Percentiles rank a stretch among this genome's conserved stretches.
Conservation (phyloP, 257 asterid genomes). For the Solanum tarapatanum region DNA sequence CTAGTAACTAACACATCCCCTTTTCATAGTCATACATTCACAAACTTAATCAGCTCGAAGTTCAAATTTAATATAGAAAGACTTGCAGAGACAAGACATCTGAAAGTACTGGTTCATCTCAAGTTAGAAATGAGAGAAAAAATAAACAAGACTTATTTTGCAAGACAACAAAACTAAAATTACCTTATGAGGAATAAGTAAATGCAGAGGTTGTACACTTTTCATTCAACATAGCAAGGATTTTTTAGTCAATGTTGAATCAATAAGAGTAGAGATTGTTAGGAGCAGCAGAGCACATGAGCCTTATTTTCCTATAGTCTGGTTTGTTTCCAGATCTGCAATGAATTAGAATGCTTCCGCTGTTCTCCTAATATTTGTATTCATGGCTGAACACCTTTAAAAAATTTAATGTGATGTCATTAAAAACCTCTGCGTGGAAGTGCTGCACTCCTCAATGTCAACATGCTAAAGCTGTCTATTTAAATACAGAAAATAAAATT, state of each 20-base stretch:
- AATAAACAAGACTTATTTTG: neutral
- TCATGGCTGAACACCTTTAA: neutral
- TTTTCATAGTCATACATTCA: neutral
- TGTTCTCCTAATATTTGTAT: neutral
- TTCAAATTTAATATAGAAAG: neutral
- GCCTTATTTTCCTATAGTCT: neutral
- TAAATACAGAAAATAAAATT: too few species aligned
- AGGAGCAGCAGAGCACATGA: neutral
- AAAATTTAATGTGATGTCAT: neutral
- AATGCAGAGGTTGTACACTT: neutral
- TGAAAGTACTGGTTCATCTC: neutral
- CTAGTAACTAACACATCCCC: neutral
- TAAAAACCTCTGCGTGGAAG: neutral
- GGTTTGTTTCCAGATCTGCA: neutral
- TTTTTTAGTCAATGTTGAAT: neutral
- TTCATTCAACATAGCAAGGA: neutral
- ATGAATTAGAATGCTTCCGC: neutral
- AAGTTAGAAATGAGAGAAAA: neutral
- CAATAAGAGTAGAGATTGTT: neutral
- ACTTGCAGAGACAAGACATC: neutral
- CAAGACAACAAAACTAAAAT: neutral
- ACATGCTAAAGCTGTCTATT: neutral
- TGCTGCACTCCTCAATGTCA: neutral
- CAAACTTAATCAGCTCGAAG: neutral
- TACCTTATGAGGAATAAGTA: neutral